Conservation (phyloP, 805 yeast species). For the Candida ipomoeae region DNA sequence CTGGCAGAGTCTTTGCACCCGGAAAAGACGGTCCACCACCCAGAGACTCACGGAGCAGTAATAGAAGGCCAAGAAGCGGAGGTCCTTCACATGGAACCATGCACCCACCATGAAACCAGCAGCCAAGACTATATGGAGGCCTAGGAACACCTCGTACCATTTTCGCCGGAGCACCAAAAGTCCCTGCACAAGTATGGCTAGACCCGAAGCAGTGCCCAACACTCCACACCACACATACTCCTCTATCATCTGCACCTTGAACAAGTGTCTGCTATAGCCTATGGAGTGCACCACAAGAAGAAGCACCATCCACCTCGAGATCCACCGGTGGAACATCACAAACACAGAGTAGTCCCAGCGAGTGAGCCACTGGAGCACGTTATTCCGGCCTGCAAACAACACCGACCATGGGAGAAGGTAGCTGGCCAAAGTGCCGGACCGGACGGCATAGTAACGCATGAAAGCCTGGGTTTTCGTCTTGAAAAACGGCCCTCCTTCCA, state of each 20-base stretch:
- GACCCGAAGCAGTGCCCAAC: constrained; percentile 41
- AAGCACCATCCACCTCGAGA: constrained; percentile 43
- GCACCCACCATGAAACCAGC: constrained; percentile 42
- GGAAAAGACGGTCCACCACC: constrained; percentile 37
- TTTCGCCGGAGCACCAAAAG: constrained; percentile 41
- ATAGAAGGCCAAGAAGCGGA: constrained; percentile 18
- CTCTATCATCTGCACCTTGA: constrained; percentile 6
- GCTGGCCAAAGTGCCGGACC: constrained; percentile 18
- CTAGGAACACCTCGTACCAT: constrained; percentile 43
- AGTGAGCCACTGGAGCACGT: constrained; percentile 33
- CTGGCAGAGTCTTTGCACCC: constrained; percentile 49
- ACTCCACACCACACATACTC: constrained; percentile 31
- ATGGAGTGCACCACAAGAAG: constrained; percentile 42
- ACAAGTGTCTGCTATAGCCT: constrained; percentile 11
- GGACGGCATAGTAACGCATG: constrained; percentile 34
- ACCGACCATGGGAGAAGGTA: constrained; percentile 14
- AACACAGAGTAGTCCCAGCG: constrained; percentile 45
- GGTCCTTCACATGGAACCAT: constrained; percentile 44
- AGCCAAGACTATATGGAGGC: constrained; percentile 34
- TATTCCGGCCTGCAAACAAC: constrained; percentile 19
- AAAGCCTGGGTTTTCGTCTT: constrained; percentile 28
- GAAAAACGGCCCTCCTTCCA: constrained; percentile 14
- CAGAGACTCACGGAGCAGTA: constrained; percentile 16
- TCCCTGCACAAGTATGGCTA: constrained; percentile 44
- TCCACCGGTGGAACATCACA: constrained; percentile 55